phyloP scores from a whole-genome alignment of 2,329 filamentous ascomycete species.

The Cryphonectria parasitica region DNA sequence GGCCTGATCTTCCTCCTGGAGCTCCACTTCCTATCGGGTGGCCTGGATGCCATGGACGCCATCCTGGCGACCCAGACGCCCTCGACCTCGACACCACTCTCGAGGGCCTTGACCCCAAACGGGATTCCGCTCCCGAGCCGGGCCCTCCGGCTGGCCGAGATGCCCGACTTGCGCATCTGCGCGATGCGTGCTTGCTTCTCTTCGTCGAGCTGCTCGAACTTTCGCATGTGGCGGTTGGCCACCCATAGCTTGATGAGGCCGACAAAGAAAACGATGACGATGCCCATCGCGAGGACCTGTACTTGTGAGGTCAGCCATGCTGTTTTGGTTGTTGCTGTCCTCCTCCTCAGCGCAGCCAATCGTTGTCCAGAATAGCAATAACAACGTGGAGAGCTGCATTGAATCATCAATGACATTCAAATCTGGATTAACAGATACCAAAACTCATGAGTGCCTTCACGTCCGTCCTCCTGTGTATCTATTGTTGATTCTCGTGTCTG shows the following conservation, averaged over 20 bases:
- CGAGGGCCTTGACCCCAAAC: conserved; percentile 84
- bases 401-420: too few relatives aligned
- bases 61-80: conserved; percentile 76
- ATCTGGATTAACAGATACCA: background rate
- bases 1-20: conserved; percentile 26
- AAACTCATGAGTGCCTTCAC: background rate
- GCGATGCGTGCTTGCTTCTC: conserved; percentile 60
- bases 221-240: conserved; percentile 58
- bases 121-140: conserved; percentile 63
- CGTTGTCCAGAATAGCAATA: background rate
- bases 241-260: conserved; percentile 71
- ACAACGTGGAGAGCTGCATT: too few relatives aligned
- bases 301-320: background rate
- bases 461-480: background rate
- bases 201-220: conserved; percentile 67
- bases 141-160: conserved; percentile 42
- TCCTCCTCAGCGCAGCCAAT: background rate
- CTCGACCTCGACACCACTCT: conserved; percentile 81
- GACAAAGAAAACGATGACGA: conserved; percentile 69
- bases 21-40: conserved; percentile 27
- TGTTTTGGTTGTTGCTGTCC: background rate
- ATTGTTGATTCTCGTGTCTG: too few relatives aligned
- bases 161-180: conserved; percentile 60
- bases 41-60: conserved; percentile 41
- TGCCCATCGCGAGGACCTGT: conserved; percentile 73